Conservation (phyloP, 1,284 basidiomycete species). For the Phylloporus sp. region DNA sequence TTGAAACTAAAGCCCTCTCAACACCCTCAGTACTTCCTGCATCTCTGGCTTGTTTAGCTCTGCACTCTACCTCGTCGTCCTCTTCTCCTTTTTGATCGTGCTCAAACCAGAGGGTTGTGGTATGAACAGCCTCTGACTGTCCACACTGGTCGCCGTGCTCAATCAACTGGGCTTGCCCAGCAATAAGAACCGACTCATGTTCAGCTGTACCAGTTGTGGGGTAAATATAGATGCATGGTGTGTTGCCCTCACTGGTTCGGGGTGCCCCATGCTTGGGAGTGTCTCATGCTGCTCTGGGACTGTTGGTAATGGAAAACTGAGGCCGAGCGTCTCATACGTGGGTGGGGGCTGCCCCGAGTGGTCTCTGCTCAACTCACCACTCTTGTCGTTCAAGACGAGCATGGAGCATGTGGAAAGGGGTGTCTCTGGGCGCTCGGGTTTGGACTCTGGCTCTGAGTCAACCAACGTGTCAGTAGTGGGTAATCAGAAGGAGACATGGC, state of each 20-base stretch:
- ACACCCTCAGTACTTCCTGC: slow-evolving; percentile 21
- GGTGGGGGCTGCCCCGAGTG: background rate
- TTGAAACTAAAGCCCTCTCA: slow-evolving; percentile 12
- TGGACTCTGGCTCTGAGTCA: no score
- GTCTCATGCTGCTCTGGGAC: background rate
- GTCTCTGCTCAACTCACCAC: no score
- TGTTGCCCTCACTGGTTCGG: background rate
- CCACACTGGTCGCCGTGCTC: background rate
- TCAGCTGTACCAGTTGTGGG: slow-evolving; percentile 9
- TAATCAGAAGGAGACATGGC: slow-evolving; percentile 14
- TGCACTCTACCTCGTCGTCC: slow-evolving; percentile 15
- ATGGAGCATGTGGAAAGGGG: slow-evolving; percentile 20
- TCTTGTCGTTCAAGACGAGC: slow-evolving; percentile 10
- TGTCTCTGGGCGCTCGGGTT: background rate
- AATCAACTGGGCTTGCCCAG: background rate
- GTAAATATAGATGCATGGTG: slow-evolving; percentile 15
- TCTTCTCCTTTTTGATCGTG: slow-evolving; percentile 12
- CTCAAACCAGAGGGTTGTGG: background rate
- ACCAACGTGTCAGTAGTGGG: background rate
- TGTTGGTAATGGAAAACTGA: no score
- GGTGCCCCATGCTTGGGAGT: background rate
- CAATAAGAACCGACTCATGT: slow-evolving; percentile 22
- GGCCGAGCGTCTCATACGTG: no score
- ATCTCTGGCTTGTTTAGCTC: slow-evolving; percentile 29
- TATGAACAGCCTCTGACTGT: background rate